Evolutionary conservation across 129 eudicot genomes (phyloP), one percentile per base, ranked within the genome.

Genomic region (Arctium minus): DNA sequence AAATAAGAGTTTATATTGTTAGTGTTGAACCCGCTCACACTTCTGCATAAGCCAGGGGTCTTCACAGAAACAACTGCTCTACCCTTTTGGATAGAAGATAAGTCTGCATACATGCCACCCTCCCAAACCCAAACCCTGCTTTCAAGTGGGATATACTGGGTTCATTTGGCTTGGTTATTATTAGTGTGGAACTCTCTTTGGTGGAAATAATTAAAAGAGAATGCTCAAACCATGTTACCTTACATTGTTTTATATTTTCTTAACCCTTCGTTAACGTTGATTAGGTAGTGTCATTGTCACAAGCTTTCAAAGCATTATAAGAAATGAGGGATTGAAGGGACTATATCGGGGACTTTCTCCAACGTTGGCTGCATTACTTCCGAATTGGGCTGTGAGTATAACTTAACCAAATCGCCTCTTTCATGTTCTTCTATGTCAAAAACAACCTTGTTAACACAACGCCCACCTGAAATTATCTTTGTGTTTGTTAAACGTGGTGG

Each of bases 261-360:
- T 22, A 46, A 4, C 12, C 9, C 1, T 71, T 82, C 0, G 39
- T 56, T 82, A 75, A 76, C 65, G 53, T 83, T 69, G 39, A 86
- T 85, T 82, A 96, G 99, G 99, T 74, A 88, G 97, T 88, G 88
- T 96, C 36, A 96, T 96, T 83, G 71, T 93, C 36, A 84, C 90
- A 62, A 91, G 94, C 83, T 84, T 96, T 12, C 92, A 90, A 82
- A 84, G 82, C 72, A 91, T 96, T 56, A 44, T 96, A 79, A 90
- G 82, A 78, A 92, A 75, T 5, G 99, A 96, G 83, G 99, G 99
- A 50, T 39, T 85, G 17, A 90, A 86, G 89, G 99, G 98, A 84
- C 78, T 96, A 77, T 96, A 96, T 70, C 97, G 99, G 9, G 99
- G 99, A 39, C 98, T 96, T 79, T 88, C 99, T 56, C 99, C 99